Base-by-base conservation (phyloP, 768 basidiomycete genomes). In the Imleria badia region DNA sequence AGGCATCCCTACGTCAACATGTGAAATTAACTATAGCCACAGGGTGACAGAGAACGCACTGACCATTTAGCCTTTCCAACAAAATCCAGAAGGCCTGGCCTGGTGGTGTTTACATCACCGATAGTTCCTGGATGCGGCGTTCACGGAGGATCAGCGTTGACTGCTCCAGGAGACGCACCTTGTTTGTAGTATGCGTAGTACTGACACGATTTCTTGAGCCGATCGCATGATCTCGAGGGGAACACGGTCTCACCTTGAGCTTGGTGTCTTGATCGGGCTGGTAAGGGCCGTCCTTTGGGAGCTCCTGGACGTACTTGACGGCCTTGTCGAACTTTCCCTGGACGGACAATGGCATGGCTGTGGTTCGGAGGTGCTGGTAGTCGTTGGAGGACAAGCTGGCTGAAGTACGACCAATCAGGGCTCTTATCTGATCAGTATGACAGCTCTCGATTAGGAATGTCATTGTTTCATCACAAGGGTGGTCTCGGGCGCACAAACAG, bases 131-230 rank as follows among this genome's bases (percentile, higher is more conserved):
- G 9, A 44, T n/a, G 45, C 20, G 5, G n/a, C n/a, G 13, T 23
- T 56, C 44, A 55, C 44, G 7, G 31, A 29, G 34, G 26, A 29
- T 45, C 46, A 34, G 41, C 43, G 4, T 34, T 44, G n/a, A 33
- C 34, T 31, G 48, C 59, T 52, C 52, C 30, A 4, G 6, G 22
- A 22, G 20, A 51, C 70, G 42, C 51, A 88, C 93, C 92, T 80
- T 96, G 94, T 81, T 98, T 99, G 83, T 78, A 98, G 72, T 87
- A 83, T 62, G 79, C 81, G 79, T 98, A 99, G 80, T 97, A 97
- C 95, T 98, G 65, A 19, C 41, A 3, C 44, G 38, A 51, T 20
- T 13, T n/a, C 14, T 31, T 61, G 46, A 55, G 44, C 51, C 30
- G 41, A 56, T 62, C 39, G 41, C 22, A 35, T 3, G 43, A 56